A percentile compares a stretch with the other conserved stretches of the same genome.
These are phyloP conservation scores for Astrocystis sublimbata DNA, from an alignment of 495 filamentous ascomycete genomes.

Conservation along the genomic window DNA sequence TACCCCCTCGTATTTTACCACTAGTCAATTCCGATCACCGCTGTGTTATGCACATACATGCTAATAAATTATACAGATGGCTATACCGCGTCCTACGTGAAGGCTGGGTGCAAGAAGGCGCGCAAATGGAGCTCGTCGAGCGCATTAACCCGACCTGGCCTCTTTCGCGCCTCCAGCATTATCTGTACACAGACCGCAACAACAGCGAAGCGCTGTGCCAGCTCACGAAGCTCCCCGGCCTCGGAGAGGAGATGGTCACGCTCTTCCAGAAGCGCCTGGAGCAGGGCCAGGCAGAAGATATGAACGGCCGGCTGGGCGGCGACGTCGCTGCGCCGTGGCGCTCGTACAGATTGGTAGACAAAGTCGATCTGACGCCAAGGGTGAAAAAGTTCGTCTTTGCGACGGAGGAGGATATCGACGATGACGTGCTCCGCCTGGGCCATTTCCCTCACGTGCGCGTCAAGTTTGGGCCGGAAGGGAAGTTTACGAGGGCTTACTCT, in stretches of 20 bases:
- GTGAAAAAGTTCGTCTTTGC: conserved; percentile 29
- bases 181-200: conserved; percentile 39
- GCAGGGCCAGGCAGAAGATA: conserved; percentile 29
- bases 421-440: conserved; percentile 22
- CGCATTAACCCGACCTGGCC: conserved; percentile 45
- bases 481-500: conserved; percentile 39
- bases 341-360: conserved; percentile 28
- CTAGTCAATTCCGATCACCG: too few relatives aligned
- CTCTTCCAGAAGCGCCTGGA: conserved; percentile 25
- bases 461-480: conserved; percentile 27
- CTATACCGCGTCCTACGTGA: conserved; percentile 44
- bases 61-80: conserved; percentile 28
- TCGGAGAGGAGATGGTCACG: conserved; percentile 35
- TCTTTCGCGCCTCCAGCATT: conserved; percentile 41
- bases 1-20: too few relatives aligned
- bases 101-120: conserved; percentile 41
- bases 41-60: too few relatives aligned
- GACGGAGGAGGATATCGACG: conserved; percentile 16
- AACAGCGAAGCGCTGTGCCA: conserved; percentile 39
- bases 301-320: conserved; percentile 23
- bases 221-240: conserved; percentile 34
- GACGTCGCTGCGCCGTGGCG: conserved; percentile 27
- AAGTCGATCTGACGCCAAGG: conserved; percentile 21
- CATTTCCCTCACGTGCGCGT: conserved; percentile 32
- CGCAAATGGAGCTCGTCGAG: conserved; percentile 38